Percentiles rank a stretch among this genome's conserved stretches.
Conservation (phyloP, 2,329 filamentous ascomycete species). For the Phaeomoniella chlamydospora region DNA sequence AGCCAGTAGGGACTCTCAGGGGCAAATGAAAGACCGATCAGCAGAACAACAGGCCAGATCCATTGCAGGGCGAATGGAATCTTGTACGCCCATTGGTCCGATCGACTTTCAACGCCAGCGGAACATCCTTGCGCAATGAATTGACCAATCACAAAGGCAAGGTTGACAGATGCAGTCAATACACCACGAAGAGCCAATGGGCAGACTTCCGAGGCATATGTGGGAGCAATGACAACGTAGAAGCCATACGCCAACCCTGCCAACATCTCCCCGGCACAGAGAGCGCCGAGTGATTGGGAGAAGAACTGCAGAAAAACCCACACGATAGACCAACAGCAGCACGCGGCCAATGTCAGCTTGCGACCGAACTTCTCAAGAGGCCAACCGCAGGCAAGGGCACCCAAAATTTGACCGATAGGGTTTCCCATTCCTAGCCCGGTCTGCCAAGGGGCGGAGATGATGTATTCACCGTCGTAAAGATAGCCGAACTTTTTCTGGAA, state of each 20-base stretch:
- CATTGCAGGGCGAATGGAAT: constrained; percentile 14
- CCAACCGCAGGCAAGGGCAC: constrained; percentile 21
- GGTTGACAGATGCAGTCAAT: constrained; percentile 33
- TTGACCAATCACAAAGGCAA: constrained; percentile 29
- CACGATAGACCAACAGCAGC: constrained; percentile 14
- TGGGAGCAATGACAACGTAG: constrained; percentile 33
- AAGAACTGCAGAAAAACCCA: constrained; percentile 21
- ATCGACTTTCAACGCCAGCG: constrained; percentile 15
- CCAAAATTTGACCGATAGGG: constrained; percentile 30
- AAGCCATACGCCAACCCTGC: constrained; percentile 31
- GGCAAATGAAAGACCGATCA: constrained; percentile 10
- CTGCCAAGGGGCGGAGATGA: constrained; percentile 47
- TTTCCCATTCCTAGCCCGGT: constrained; percentile 41
- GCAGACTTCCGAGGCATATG: constrained; percentile 25
- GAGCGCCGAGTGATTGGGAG: constrained; percentile 16
- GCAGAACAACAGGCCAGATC: constrained; percentile 14
- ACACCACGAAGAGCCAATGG: constrained; percentile 28
- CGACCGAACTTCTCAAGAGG: constrained; percentile 23
- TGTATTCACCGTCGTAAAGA: constrained; percentile 19
- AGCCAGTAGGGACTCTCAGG: constrained; percentile 12
- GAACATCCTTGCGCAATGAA: constrained; percentile 19
- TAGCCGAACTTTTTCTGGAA: constrained; percentile 44
- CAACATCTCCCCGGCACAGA: constrained; percentile 32
- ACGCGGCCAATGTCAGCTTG: constrained; percentile 11
- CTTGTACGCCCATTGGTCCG: constrained; percentile 4